Percentiles rank a stretch among this genome's conserved stretches.
These are phyloP conservation scores for Neurospora sp. DNA, from an alignment of 495 filamentous ascomycete species.

Conservation along the genomic window DNA sequence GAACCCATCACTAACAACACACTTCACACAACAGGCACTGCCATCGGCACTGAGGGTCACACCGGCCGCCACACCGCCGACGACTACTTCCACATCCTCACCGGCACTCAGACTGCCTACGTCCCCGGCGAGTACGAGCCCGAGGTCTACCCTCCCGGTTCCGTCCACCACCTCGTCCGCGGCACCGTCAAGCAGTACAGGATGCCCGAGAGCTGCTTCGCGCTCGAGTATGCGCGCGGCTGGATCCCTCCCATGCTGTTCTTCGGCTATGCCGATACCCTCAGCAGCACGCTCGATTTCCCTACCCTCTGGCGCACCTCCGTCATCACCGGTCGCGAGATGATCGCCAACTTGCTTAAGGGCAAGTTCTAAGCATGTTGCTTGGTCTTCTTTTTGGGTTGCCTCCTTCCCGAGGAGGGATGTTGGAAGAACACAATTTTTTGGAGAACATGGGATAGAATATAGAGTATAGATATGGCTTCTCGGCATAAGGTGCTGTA, in stretches of 20 bases:
- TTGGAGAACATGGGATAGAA: neutral
- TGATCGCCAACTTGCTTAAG: conserved; percentile 57
- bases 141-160: conserved; percentile 65
- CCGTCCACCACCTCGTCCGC: conserved; percentile 66
- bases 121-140: conserved; percentile 58
- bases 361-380: conserved; percentile 52
- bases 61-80: conserved; percentile 78
- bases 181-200: conserved; percentile 78
- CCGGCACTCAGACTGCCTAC: conserved; percentile 63
- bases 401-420: too few species aligned
- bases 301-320: conserved; percentile 69
- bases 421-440: neutral
- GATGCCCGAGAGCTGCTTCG: conserved; percentile 72
- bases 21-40: conserved; percentile 43
- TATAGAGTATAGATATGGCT: neutral
- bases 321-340: conserved; percentile 59
- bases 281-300: conserved; percentile 67
- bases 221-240: conserved; percentile 78
- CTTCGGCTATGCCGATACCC: conserved; percentile 74
- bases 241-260: conserved; percentile 87
- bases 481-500: neutral
- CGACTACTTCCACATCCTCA: conserved; percentile 87
- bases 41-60: conserved; percentile 84
- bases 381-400: neutral
- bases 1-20: neutral